Evolutionary conservation across 805 yeast species (phyloP).

Genomic region (Wickerhamiella musiphila): DNA sequence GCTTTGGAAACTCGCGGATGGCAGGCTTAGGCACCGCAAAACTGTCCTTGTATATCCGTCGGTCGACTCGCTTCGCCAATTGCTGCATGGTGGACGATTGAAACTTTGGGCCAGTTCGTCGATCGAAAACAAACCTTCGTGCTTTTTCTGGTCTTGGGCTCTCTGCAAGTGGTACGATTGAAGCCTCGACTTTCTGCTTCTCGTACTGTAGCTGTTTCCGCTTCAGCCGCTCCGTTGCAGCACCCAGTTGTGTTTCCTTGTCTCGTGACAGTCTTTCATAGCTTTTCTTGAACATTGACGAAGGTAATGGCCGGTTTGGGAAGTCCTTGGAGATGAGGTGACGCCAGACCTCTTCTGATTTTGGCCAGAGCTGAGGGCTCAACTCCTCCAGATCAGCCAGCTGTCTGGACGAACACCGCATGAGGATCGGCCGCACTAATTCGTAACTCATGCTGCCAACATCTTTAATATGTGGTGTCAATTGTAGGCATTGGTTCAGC

Average conservation of each 20-base stretch:
- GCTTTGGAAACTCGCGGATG: no score
- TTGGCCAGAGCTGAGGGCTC: conserved; percentile 18
- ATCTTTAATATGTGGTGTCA: conserved; percentile 17
- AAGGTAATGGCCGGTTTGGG: conserved; percentile 19
- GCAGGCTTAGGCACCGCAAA: no score
- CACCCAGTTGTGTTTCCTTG: conserved; percentile 30
- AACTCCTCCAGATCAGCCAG: conserved; percentile 19
- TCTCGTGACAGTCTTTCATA: conserved; percentile 18
- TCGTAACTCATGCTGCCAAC: conserved; percentile 25
- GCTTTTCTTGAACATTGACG: conserved; percentile 13
- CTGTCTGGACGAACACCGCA: conserved; percentile 19
- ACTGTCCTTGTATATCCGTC: no score
- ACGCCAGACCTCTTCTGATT: conserved; percentile 22
- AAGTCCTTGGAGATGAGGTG: conserved; percentile 19
- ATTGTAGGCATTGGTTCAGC: conserved; percentile 10
- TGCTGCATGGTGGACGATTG: conserved; percentile 14
- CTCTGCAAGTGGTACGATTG: conserved; percentile 12
- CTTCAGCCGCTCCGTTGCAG: conserved; percentile 25
- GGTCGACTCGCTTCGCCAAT: conserved; percentile 10
- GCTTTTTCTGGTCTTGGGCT: conserved; percentile 5
- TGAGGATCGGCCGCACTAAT: conserved; percentile 22
- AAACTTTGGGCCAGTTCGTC: no score
- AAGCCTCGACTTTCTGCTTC: conserved; percentile 14
- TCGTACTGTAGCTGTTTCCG: conserved; percentile 16
- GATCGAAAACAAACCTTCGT: no score